A percentile compares a stretch with the other conserved stretches of the same genome.
phyloP scores from a whole-genome alignment of 140 eudicot species.

The Ambrosia hybrid region DNA sequence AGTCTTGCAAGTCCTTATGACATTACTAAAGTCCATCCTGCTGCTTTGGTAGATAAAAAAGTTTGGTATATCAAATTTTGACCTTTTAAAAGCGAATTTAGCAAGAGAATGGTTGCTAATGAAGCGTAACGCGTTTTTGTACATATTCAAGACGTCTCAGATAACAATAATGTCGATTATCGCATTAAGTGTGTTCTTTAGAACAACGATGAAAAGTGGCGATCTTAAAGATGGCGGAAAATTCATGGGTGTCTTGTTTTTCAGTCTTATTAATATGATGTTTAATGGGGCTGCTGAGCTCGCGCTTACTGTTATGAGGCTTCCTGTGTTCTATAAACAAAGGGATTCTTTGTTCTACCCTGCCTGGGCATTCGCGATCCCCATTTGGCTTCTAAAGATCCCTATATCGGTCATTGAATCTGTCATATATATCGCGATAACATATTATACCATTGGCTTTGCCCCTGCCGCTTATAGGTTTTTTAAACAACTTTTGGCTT shows the following conservation, averaged over 20 bases:
- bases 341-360: constrained; percentile 63
- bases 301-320: constrained; percentile 56
- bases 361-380: constrained; percentile 68
- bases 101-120: constrained; percentile 61
- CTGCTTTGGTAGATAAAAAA: constrained; percentile 55
- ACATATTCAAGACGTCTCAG: constrained; percentile 61
- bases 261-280: constrained; percentile 61
- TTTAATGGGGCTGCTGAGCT: constrained; percentile 67
- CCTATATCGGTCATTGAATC: constrained; percentile 67
- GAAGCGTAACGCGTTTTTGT: constrained; percentile 59
- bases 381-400: constrained; percentile 56
- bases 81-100: constrained; percentile 45
- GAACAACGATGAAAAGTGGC: constrained; percentile 57
- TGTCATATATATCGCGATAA: constrained; percentile 46
- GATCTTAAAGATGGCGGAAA: constrained; percentile 47
- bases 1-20: constrained; percentile 43
- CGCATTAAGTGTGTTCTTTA: constrained; percentile 54
- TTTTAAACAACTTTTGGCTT: constrained; percentile 58
- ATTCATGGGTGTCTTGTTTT: constrained; percentile 59
- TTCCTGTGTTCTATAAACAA: constrained; percentile 65
- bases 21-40: constrained; percentile 41
- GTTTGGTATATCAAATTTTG: constrained; percentile 50
- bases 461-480: constrained; percentile 60
- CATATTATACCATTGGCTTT: constrained; percentile 61
- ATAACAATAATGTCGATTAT: constrained; percentile 58